Evolutionary conservation across 768 basidiomycete genomes (phyloP).

Genomic region (Clathrus columnatus): DNA sequence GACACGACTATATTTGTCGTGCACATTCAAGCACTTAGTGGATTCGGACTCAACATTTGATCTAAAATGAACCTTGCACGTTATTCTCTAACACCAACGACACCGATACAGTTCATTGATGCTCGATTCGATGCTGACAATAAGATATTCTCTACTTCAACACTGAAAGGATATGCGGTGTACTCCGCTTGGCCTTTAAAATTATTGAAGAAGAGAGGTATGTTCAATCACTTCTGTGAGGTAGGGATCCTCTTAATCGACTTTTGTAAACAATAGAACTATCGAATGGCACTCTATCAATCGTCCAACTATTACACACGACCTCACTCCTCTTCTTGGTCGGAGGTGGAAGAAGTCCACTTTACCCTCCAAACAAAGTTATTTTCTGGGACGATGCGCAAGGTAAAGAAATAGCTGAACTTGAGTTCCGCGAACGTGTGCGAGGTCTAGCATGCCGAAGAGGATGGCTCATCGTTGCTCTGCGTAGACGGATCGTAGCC

Average conservation of each 20-base stretch:
- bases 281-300: conserved; percentile 68
- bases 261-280: conserved; percentile 44
- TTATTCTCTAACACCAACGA: conserved; percentile 71
- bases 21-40: too few species aligned
- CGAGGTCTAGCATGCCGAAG: conserved; percentile 72
- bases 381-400: conserved; percentile 80
- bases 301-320: conserved; percentile 68
- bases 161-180: conserved; percentile 74
- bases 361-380: conserved; percentile 89
- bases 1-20: too few species aligned
- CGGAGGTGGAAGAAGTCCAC: conserved; percentile 80
- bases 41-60: neutral
- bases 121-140: conserved; percentile 74
- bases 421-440: conserved; percentile 82
- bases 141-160: conserved; percentile 71
- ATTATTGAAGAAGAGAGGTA: conserved; percentile 77
- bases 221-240: conserved; percentile 12
- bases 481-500: conserved; percentile 69
- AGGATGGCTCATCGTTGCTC: conserved; percentile 76
- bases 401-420: conserved; percentile 72
- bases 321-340: conserved; percentile 80
- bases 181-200: conserved; percentile 70
- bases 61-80: conserved; percentile 71
- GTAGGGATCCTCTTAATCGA: conserved; percentile 10
- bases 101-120: conserved; percentile 67